Conservation (phyloP, 257 asterid genomes). For the Solanum okadae region DNA sequence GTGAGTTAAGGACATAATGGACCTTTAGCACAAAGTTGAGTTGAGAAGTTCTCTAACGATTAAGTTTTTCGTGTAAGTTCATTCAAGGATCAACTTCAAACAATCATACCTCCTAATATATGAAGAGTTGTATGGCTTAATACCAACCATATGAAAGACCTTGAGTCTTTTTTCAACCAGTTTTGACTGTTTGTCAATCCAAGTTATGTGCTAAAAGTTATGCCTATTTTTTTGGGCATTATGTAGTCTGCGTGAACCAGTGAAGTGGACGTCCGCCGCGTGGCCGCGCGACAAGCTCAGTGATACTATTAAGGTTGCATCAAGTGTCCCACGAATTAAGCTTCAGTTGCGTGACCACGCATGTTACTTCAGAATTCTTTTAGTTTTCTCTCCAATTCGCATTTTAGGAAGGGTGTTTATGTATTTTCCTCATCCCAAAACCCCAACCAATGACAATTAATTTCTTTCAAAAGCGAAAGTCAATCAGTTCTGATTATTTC, state of each 20-base stretch:
- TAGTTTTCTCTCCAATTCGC: too few species aligned
- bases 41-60: too few species aligned
- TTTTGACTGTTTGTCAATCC: not conserved
- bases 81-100: not conserved
- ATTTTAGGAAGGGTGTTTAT: too few species aligned
- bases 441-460: too few species aligned
- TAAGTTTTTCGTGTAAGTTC: not conserved
- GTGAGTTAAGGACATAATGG: not conserved
- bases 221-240: not conserved
- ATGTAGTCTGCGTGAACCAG: too few species aligned
- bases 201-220: not conserved
- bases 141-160: not conserved
- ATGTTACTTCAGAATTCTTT: too few species aligned
- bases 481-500: too few species aligned
- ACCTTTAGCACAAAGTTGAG: not conserved
- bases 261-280: not conserved
- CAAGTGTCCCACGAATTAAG: too few species aligned
- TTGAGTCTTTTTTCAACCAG: not conserved
- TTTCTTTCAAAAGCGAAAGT: too few species aligned
- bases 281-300: not conserved
- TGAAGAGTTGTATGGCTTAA: not conserved
- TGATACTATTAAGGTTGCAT: too few species aligned
- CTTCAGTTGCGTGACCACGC: too few species aligned
- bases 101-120: not conserved
- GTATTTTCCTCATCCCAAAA: too few species aligned